Conservation (phyloP, 139 green algal species). For the Coelastrella sp. region DNA sequence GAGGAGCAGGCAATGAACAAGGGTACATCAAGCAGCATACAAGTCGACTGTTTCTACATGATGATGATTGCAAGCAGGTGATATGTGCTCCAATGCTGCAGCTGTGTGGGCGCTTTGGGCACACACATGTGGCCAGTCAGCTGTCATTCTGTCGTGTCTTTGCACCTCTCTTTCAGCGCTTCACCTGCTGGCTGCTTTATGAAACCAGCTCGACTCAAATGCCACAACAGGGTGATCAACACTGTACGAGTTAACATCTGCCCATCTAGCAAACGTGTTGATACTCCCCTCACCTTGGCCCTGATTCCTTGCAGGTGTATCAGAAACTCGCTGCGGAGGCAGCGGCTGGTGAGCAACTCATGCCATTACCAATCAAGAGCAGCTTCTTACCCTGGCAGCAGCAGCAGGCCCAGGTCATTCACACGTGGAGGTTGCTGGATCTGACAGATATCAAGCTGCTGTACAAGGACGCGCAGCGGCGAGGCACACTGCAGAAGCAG, state of each 20-base stretch:
- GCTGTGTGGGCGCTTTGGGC: no score
- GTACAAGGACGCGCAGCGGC: conserved; percentile 40
- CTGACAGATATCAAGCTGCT: conserved; percentile 19
- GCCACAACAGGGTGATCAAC: no score
- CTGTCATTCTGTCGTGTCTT: no score
- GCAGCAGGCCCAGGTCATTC: neutral
- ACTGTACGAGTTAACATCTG: no score
- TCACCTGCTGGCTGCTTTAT: no score
- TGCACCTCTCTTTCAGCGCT: no score
- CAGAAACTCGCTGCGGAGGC: neutral
- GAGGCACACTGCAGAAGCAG: conserved; percentile 5
- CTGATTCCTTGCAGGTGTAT: neutral
- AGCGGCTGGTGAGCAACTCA: neutral
- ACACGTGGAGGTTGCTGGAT: conserved; percentile 38
- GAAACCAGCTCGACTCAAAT: no score
- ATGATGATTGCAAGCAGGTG: conserved; percentile 24
- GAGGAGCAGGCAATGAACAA: neutral
- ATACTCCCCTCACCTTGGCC: no score
- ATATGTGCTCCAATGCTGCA: no score
- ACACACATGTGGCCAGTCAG: no score
- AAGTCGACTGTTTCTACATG: neutral
- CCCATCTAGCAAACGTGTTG: no score
- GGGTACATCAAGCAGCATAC: neutral
- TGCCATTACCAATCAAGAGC: neutral
- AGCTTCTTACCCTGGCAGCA: neutral